Evolutionary conservation across 768 basidiomycete species (phyloP), one percentile per base, ranked within the genome.

Genomic region (Pleurotus sapidus): DNA sequence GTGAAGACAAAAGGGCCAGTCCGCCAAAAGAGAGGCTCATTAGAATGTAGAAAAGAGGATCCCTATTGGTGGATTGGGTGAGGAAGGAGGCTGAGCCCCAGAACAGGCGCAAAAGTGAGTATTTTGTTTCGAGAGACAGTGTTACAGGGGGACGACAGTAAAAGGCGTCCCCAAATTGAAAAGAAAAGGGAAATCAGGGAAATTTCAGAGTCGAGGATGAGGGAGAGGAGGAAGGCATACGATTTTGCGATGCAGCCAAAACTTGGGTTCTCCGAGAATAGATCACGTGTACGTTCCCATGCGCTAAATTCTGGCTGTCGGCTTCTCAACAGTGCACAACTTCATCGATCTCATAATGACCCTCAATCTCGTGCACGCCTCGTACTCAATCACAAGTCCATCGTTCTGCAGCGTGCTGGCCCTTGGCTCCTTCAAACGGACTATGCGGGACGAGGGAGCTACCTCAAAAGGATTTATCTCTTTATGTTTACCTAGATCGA

Each of bases 21-120:
- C 81, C 82, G 67, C 82, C 84, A 57, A 88, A 73, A 68, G 84
- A 85, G 68, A 88, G 70, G 75, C 78, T 77, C 84, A 87, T 87
- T 72, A 83, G 72, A 67, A 84, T 73, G 59, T 84, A 69, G 62
- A 83, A 66, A 18, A 54, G 37, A 61, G 74, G 68, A 71, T 74
- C 74, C 68, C 78, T 75, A 71, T 76, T 76, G 67, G 74, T 70
- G 64, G 66, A 63, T 63, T 63, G 67, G 61, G 65, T 30, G 65
- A 72, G 64, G 65, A 63, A 60, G 61, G 65, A 64, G 65, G 72
- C 64, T 59, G 69, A 39, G 70, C 68, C 73, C 64, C 68, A 66
- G 70, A 69, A 68, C 65, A 69, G 70, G 64, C 66, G 72, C 62
- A 58, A 67, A 59, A 59, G 60, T 58, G 64, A 63, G 62, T 64